Percentiles rank a stretch among this genome's conserved stretches.
phyloP scores from a whole-genome alignment of 2,329 filamentous ascomycete species.

The Colletotrichum navitas region DNA sequence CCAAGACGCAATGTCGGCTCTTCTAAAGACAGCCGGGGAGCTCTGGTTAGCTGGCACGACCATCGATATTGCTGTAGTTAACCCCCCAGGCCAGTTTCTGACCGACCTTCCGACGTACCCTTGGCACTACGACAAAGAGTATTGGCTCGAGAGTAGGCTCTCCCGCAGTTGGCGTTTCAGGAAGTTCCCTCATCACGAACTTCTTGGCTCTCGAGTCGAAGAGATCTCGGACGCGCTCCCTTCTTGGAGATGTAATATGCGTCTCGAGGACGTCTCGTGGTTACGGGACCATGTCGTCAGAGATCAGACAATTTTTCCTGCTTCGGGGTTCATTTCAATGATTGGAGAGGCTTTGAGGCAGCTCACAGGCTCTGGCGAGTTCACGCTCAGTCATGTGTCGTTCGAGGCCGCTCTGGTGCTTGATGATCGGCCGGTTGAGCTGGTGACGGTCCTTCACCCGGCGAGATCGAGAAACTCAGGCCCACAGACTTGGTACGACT shows the following conservation, averaged over 20 bases:
- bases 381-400: slow-evolving; percentile 48
- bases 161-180: slow-evolving; percentile 30
- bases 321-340: slow-evolving; percentile 33
- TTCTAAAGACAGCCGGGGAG: slow-evolving; percentile 37
- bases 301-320: slow-evolving; percentile 22
- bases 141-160: slow-evolving; percentile 28
- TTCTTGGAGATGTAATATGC: slow-evolving; percentile 31
- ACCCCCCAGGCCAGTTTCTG: slow-evolving; percentile 19
- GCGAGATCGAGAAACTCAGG: slow-evolving; percentile 44
- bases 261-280: slow-evolving; percentile 32
- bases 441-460: slow-evolving; percentile 50
- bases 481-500: slow-evolving; percentile 50
- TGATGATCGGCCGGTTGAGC: slow-evolving; percentile 46
- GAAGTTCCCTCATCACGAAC: slow-evolving; percentile 27
- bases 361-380: slow-evolving; percentile 40
- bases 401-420: slow-evolving; percentile 51
- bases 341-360: slow-evolving; percentile 32
- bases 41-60: slow-evolving; percentile 21
- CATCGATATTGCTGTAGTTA: slow-evolving; percentile 27
- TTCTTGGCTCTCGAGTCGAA: slow-evolving; percentile 30
- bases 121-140: slow-evolving; percentile 31
- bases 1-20: slow-evolving; percentile 12
- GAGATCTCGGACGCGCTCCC: slow-evolving; percentile 31
- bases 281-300: slow-evolving; percentile 23
- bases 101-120: slow-evolving; percentile 29